Base-by-base conservation (phyloP, 2,329 filamentous ascomycete species). In the Raffaelea arxii region DNA sequence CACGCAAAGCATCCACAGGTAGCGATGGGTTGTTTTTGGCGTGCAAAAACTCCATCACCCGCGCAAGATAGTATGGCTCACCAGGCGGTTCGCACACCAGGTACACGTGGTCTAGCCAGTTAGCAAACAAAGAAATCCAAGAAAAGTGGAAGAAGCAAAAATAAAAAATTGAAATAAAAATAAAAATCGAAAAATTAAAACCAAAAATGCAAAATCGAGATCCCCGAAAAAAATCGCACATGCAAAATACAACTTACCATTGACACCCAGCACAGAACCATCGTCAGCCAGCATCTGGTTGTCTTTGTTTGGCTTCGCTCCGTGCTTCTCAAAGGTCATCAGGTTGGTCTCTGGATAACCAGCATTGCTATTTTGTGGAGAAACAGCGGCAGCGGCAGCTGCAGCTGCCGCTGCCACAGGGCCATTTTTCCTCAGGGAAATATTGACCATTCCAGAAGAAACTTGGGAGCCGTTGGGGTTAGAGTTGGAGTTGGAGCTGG, bases 31-130 rank as follows among this genome's bases (percentile, higher is more conserved):
- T 78, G 59, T 91, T 88, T 57, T 90, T 80, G 59, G 75, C 70
- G 59, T 94, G 88, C 57, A 96, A 71, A 62, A 97, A 97, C 64
- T 98, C 91, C 92, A 98, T 98, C 63, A 98, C 92, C 56, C 92
- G 86, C 53, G 86, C 92, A 54, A 98, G 72, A 64, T 98, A 98
- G 69, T 98, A 98, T 46, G 92, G 92, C 67, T 98, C 92, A 45
- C 92, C 92, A 16, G 92, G 92, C 43, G 92, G 92, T 66, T 98
- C 92, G 67, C 90, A 97, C 53, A 98, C 85, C 52, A 97, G 79
- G 71, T 97, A 98, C 55, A 95, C 87, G 70, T 97, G 75, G 66
- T 80, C 77, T 80, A 64, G 52, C 52, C 44, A 18, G 43, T 51
- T 44, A 49, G 46, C n/a, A 32, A 9, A n/a, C n/a, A n/a, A n/a